Evolutionary conservation across 176 grass and related monocot genomes (phyloP), one percentile per base, ranked within the genome.

Genomic region (Aegilops longissima): DNA sequence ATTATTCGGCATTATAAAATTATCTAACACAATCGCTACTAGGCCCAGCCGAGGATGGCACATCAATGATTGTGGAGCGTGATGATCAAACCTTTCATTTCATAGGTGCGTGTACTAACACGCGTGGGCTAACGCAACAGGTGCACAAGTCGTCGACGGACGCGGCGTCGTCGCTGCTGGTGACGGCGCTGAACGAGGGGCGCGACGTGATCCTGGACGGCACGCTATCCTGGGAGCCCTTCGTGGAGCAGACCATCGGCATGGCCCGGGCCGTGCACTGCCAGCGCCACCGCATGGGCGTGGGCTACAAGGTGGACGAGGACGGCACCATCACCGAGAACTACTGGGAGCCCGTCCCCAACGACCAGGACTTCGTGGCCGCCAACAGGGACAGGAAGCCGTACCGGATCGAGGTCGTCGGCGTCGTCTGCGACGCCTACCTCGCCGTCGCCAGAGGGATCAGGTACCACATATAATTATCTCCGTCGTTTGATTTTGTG

Each of bases 191-290:
- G 36, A 95, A 95, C 40, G 94, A 95, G 81, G 93, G 93, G 2
- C 83, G 94, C 7, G 94, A 95, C 47, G 94, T 95, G n/a, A 95
- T 95, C 83, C 92, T 95, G 64, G 94, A 95, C 23, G 91, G 91
- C 42, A 95, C 94, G 23, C 94, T 95, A 73, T 91, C 94, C 0
- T 93, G 94, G 94, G 94, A 93, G 49, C 94, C 94, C 14, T 95
- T 89, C 71, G 94, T 95, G 16, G 24, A 87, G 47, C 94, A 95
- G 83, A 95, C 94, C 20, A 56, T 95, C 27, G 91, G 84, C 69
- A 95, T 95, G 94, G 91, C 91, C 0, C 38, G 93, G 11, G 85
- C 72, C 39, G 91, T 95, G 80, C 91, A 95, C 91, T 87, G 51
- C 16, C 86, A 85, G 23, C 89, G 93, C 30, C 93, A 93, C 84